Evolutionary conservation across 768 basidiomycete genomes (phyloP).

Genomic region (Boletus subcaerulescens): DNA sequence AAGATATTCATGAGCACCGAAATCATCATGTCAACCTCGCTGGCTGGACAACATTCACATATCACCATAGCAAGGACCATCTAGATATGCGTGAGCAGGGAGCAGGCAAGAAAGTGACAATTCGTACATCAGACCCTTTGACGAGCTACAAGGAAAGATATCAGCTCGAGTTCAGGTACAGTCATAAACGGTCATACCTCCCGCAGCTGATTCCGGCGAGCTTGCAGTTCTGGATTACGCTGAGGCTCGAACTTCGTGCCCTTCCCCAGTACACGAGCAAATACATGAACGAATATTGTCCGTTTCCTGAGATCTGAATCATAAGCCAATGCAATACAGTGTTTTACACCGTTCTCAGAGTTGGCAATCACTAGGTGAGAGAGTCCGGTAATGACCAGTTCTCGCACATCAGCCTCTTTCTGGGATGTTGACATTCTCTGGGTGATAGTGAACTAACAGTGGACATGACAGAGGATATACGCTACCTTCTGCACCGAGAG

Average conservation of each 20-base stretch:
- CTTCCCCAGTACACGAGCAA: slow-evolving; percentile 74
- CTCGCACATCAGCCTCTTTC: slow-evolving; percentile 62
- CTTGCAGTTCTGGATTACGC: slow-evolving; percentile 46
- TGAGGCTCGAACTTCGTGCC: slow-evolving; percentile 74
- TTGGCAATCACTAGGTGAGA: slow-evolving; percentile 81
- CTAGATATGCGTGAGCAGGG: slow-evolving; percentile 35
- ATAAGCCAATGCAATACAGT: slow-evolving; percentile 78
- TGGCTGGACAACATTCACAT: slow-evolving; percentile 78
- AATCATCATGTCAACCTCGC: slow-evolving; percentile 81
- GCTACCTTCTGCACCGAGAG: slow-evolving; percentile 47
- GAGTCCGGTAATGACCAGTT: slow-evolving; percentile 76
- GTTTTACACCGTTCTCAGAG: slow-evolving; percentile 85
- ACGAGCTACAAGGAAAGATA: slow-evolving; percentile 50
- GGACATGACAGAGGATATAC: not conserved
- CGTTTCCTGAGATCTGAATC: slow-evolving; percentile 67
- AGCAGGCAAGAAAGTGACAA: not conserved
- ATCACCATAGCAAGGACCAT: slow-evolving; percentile 81
- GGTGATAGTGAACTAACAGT: slow-evolving; percentile 4
- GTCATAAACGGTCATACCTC: slow-evolving; percentile 45
- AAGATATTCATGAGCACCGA: slow-evolving; percentile 84
- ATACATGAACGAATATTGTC: slow-evolving; percentile 80
- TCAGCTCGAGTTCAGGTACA: slow-evolving; percentile 4
- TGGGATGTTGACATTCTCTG: slow-evolving; percentile 46
- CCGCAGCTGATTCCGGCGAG: slow-evolving; percentile 50
- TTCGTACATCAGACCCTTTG: slow-evolving; percentile 66